Evolutionary conservation across 495 filamentous ascomycete genomes (phyloP), one percentile per base, ranked within the genome.

Genomic region (Diplogelasinospora grovesii): DNA sequence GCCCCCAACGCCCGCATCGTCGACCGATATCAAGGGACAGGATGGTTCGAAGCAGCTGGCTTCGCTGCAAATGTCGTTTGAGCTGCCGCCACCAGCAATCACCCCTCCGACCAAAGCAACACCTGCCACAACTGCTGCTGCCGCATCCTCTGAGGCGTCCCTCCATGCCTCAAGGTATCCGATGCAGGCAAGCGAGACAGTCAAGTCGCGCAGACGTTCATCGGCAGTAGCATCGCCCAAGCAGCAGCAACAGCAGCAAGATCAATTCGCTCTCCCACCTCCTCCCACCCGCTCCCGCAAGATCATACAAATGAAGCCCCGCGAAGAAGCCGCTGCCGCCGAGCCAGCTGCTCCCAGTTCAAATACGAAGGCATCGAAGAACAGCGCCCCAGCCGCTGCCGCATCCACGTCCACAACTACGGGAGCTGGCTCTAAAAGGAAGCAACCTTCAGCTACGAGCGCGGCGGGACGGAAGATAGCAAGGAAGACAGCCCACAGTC

Each of bases 221-320:
- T 71, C 76, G 2, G 53, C 71, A 4, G 58, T 68, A 24, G 36
- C 39, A 9, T 45, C 73, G 15, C 68, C 76, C 25, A 72, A 77
- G 45, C n/a, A n/a, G n/a, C n/a, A n/a, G n/a, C n/a, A n/a, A n/a
- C n/a, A n/a, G n/a, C n/a, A n/a, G n/a, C n/a, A n/a, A n/a, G 74
- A 79, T 41, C 52, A 69, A 19, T 89, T 94, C 53, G 76, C 83
- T 13, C 74, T 98, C 3, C 92, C 92, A 15, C 92, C 93, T 3
- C 92, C 92, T 11, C 92, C 92, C 0, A 93, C 89, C 9, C 72
- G 92, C 34, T 85, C 87, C 21, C 79, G 93, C 48, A 96, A 89
- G 68, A 97, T 98, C 56, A 97, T 97, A 35, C 92, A 97, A 64
- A 95, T 98, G 92, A 93, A 94, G 59, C 83, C 83, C 0, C 65